Base-by-base conservation (phyloP, 148 eudicot species). In the Polygonum maritimum region DNA sequence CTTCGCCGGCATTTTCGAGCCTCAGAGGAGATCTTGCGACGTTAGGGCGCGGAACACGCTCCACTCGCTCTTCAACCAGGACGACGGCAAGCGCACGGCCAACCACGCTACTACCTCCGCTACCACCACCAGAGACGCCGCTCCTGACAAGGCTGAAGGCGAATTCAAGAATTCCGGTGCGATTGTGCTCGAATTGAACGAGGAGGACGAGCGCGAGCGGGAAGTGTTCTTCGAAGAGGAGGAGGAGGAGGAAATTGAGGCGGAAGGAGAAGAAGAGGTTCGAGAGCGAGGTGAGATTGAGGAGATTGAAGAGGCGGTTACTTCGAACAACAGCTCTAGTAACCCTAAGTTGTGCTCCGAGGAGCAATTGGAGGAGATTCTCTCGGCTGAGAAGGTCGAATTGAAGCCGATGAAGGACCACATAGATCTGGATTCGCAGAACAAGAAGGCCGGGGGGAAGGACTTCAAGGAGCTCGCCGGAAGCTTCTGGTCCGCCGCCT, bases 401-500 rank as follows among this genome's bases (percentile, higher is more conserved):
- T 76, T 86, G 74, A 92, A 88, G 88, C 85, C 87, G 1, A 94
- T 94, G 92, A 92, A 92, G 73, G 92, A 94, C 74, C 88, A 89
- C 76, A 86, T 91, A 57, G 93, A 91, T 79, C 87, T 91, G 44
- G 90, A 94, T 82, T 81, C 88, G 0, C 88, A 81, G 14, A 85
- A 75, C 13, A 94, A 92, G 81, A 94, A 92, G 81, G 74, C 75
- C 22, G 79, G 90, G 0, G 80, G 81, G 9, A 84, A 77, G 51
- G 89, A 84, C 76, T 74, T 86, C 55, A 86, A 86, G 80, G 87
- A 85, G 22, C 71, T 83, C 16, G 83, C 86, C 0, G 90, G 90
- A 2, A 86, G 90, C 47, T 90, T 94, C 60, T 94, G 97, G 98
- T 87, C 92, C 0, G 93, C 97, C 0, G 97, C 98, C 0, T 92